Evolutionary conservation across 306 rosid genomes (phyloP), one percentile per base, ranked within the genome.

Genomic region (Fragaria vesca): DNA sequence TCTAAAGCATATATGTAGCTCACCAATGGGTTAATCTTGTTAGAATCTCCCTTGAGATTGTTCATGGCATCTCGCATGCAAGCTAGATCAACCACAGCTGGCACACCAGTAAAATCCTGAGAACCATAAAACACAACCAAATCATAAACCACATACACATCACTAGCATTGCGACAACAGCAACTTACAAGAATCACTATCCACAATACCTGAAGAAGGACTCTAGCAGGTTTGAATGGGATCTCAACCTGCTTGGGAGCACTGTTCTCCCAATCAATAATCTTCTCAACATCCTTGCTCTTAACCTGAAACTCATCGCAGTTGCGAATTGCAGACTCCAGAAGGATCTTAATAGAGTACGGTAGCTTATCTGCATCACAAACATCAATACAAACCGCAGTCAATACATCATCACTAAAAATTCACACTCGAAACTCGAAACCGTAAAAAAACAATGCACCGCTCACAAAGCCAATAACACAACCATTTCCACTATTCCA

Each of bases 61-160:
- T 91, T 95, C 99, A 95, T 95, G 0, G 99, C 99, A 78, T 95
- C 99, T 63, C 99, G 86, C 99, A 92, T 95, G 74, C 96, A 88
- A 81, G 99, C 99, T 79, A 95, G 97, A 83, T 95, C 99, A 87
- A 95, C 97, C 65, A 95, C 97, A 80, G 94, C 96, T n/a, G 97
- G 97, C 18, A 95, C 97, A 20, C 99, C 99, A 55, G 97, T 93
- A 84, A 95, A 95, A 81, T 95, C 99, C 99, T 95, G 90, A 81
- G 40, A 75, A 72, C 12, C 38, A 78, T 74, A 82, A 71, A 43
- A 16, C 69, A 74, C 58, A 52, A n/a, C 57, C 47, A 6, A 76
- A 36, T 76, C 55, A 73, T 66, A 76, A 82, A 32, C 69, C 60
- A 43, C 2, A 18, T 12, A 28, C 67, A 0, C 6, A 21, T 61